These are phyloP conservation scores for Limnanthes douglasii DNA, from an alignment of 345 rosid species.

Conservation along the genomic window DNA sequence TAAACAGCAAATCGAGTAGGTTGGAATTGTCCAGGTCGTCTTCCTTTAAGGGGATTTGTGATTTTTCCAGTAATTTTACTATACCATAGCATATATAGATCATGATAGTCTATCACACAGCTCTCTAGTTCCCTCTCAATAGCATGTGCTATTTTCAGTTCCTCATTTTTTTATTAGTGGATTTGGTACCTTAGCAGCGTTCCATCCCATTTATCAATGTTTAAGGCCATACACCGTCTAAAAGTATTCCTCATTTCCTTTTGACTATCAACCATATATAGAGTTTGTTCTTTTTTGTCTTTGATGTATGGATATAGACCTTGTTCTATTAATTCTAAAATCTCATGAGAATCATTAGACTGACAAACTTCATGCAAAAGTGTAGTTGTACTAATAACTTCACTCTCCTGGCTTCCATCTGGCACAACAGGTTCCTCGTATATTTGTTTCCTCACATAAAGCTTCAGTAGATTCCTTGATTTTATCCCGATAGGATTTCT, in stretches of 20 bases:
- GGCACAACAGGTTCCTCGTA: conserved; percentile 12
- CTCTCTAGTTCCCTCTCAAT: conserved; percentile 16
- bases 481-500: too few species aligned
- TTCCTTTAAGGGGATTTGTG: conserved; percentile 21
- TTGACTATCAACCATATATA: conserved; percentile 65
- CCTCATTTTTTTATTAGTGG: conserved; percentile 86
- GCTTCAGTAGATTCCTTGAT: conserved; percentile 14
- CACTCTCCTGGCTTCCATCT: conserved; percentile 20
- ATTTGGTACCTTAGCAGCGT: conserved; percentile 92
- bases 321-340: conserved; percentile 66
- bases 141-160: too few species aligned
- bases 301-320: conserved; percentile 73
- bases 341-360: conserved; percentile 36
- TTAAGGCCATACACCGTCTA: conserved; percentile 80
- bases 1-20: conserved; percentile 24
- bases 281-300: conserved; percentile 72
- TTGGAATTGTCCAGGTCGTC: conserved; percentile 22
- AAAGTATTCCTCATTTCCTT: conserved; percentile 80
- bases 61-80: conserved; percentile 20
- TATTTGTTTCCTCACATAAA: conserved; percentile 18
- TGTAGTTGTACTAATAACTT: conserved; percentile 35
- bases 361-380: conserved; percentile 70
- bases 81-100: conserved; percentile 24
- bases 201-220: conserved; percentile 88
- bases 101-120: conserved; percentile 19